Conservation (phyloP, 192 early-diverging fungal species). For the Rhizophagus sp. region DNA sequence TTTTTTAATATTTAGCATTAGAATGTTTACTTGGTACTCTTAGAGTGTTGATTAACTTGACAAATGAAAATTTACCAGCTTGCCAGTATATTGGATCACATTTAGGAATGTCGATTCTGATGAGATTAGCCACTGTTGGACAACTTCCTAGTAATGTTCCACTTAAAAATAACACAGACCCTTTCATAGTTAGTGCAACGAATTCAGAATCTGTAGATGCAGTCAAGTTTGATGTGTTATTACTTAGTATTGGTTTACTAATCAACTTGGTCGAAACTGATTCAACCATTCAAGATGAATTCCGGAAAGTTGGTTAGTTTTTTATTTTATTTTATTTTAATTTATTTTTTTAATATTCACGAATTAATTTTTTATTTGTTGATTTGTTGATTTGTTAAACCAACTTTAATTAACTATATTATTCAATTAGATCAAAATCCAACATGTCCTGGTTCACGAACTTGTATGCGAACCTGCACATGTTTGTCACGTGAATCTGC, state of each 20-base stretch:
- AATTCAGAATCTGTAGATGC: constrained; percentile 14
- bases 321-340: too few species aligned
- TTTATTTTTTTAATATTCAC: background rate
- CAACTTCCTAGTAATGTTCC: background rate
- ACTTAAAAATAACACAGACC: background rate
- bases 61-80: constrained; percentile 23
- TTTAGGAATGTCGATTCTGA: constrained; percentile 22
- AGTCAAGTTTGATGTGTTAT: constrained; percentile 26
- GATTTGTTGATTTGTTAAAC: background rate
- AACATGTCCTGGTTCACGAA: constrained; percentile 4
- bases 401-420: background rate
- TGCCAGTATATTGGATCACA: constrained; percentile 22
- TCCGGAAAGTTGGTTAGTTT: constrained; percentile 29
- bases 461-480: constrained; percentile 15
- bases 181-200: background rate
- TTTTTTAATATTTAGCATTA: constrained; percentile 13
- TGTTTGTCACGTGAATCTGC: constrained; percentile 10
- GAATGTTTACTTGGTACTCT: constrained; percentile 27
- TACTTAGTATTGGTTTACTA: constrained; percentile 28
- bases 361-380: background rate
- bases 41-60: constrained; percentile 28
- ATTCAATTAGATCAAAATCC: constrained; percentile 22
- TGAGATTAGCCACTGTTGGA: constrained; percentile 26
- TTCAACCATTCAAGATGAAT: constrained; percentile 25
- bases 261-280: constrained; percentile 33